phyloP scores from a whole-genome alignment of 2,329 filamentous ascomycete species.

The Aulographum hederae region DNA sequence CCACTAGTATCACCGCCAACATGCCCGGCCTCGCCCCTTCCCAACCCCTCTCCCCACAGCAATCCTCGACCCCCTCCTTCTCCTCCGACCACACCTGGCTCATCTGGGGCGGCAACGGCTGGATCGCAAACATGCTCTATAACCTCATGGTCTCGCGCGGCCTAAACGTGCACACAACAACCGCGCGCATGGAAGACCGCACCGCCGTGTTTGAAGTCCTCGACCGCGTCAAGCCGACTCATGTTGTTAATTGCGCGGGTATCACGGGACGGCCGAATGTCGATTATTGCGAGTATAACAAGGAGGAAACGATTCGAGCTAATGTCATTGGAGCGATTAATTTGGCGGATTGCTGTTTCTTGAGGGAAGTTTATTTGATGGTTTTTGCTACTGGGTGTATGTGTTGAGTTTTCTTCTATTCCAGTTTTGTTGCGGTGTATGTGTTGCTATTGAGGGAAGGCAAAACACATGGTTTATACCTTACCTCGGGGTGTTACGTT shows the following conservation, averaged over 20 bases:
- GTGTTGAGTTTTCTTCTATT: slow-evolving; percentile 1
- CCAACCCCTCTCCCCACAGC: too few relatives aligned
- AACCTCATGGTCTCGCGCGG: slow-evolving; percentile 37
- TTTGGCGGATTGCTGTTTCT: slow-evolving; percentile 41
- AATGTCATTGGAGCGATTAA: slow-evolving; percentile 50
- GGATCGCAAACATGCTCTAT: slow-evolving; percentile 45
- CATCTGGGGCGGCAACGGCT: slow-evolving; percentile 46
- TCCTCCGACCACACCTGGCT: slow-evolving; percentile 31
- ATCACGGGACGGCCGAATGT: slow-evolving; percentile 50
- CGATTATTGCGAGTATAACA: slow-evolving; percentile 55
- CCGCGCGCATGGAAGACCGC: slow-evolving; percentile 46
- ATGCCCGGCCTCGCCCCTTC: too few relatives aligned
- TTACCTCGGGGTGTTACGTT: too few relatives aligned
- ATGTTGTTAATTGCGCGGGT: slow-evolving; percentile 48
- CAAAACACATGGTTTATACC: too few relatives aligned
- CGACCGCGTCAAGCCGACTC: slow-evolving; percentile 41
- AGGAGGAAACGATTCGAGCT: slow-evolving; percentile 46
- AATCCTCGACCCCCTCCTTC: too few relatives aligned
- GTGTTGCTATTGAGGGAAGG: too few relatives aligned
- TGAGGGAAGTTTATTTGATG: slow-evolving; percentile 41
- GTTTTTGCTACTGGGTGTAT: slow-evolving; percentile 49
- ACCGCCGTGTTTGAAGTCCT: slow-evolving; percentile 38
- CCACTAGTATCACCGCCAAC: too few relatives aligned
- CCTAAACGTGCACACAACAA: slow-evolving; percentile 42
- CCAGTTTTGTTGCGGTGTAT: neutral